Conservation (phyloP, 352 stramenopile species). For the Phytopythium oedochilum region DNA sequence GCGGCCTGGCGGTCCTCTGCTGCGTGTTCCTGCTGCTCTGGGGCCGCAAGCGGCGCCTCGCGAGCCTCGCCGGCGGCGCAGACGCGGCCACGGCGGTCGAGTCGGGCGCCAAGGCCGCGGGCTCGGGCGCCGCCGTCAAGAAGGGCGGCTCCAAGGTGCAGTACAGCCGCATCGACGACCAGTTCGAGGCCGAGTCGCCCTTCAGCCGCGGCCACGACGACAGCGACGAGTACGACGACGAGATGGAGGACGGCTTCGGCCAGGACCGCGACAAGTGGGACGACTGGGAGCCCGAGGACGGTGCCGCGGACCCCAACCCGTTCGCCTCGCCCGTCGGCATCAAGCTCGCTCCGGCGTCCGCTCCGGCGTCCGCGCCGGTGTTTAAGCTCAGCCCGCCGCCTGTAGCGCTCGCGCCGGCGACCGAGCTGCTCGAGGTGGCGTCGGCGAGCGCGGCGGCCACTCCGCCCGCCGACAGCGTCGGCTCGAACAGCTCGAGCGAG, state of each 20-base stretch:
- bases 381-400: constrained; percentile 26
- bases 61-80: constrained; percentile 7
- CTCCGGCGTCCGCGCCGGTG: constrained; percentile 8
- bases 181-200: constrained; percentile 20
- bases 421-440: constrained; percentile 23
- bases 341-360: constrained; percentile 6
- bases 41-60: constrained; percentile 39
- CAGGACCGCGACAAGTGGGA: constrained; percentile 56
- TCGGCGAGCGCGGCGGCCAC: constrained; percentile 2
- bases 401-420: constrained; percentile 8
- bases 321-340: constrained; percentile 19
- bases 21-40: constrained; percentile 54
- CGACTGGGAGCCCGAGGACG: constrained; percentile 52
- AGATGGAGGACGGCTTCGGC: constrained; percentile 41
- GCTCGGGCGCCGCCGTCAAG: not conserved
- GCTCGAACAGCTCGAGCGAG: constrained; percentile 66
- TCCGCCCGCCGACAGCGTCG: constrained; percentile 24
- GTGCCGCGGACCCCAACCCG: constrained; percentile 33
- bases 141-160: constrained; percentile 33
- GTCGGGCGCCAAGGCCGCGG: constrained; percentile 1
- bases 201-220: constrained; percentile 29
- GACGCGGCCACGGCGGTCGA: not conserved
- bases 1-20: constrained; percentile 38
- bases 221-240: constrained; percentile 46
- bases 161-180: constrained; percentile 67